Base-by-base conservation (phyloP, 73 alveolate genomes). In the Uronychia setigera region DNA sequence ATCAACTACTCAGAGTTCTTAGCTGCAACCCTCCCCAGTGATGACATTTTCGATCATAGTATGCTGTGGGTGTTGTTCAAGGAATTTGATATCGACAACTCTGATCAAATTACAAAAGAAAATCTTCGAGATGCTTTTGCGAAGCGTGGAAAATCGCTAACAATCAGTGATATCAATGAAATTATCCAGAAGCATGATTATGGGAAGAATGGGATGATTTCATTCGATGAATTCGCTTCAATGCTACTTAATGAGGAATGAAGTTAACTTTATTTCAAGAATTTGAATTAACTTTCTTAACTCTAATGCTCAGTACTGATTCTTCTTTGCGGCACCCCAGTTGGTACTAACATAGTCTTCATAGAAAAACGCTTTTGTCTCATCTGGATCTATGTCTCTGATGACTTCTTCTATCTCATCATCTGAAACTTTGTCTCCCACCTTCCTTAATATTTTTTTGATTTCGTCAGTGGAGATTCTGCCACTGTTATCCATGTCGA, bases 121-220 rank as follows among this genome's bases (percentile, higher is more conserved):
- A 97, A 95, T 80, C 76, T 95, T 78, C 91, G 85, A 57, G 85
- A 86, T 75, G 90, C 89, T 0, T 92, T 95, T 58, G 96, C 96
- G 26, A 86, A 80, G 33, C 28, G 80, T 1, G 88, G 88, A 0
- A 79, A 35, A 33, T 27, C 77, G 26, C 35, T 91, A 58, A 67
- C 78, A 34, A 87, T 87, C 78, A 78, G 80, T 28, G 78, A 87
- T 89, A 94, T 77, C 92, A n/a, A n/a, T n/a, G n/a, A n/a, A n/a
- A n/a, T n/a, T n/a, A n/a, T n/a, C n/a, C n/a, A n/a, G n/a, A n/a
- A n/a, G n/a, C n/a, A n/a, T n/a, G n/a, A n/a, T n/a, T n/a, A n/a
- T n/a, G n/a, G n/a, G n/a, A n/a, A n/a, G n/a, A n/a, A n/a, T n/a
- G n/a, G n/a, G n/a, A n/a, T n/a, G n/a, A n/a, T n/a, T n/a, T n/a